Percentiles rank a stretch among this genome's conserved stretches.
Evolutionary conservation across 768 basidiomycete genomes (phyloP).

Genomic region (Coprinopsis strossmayeri): DNA sequence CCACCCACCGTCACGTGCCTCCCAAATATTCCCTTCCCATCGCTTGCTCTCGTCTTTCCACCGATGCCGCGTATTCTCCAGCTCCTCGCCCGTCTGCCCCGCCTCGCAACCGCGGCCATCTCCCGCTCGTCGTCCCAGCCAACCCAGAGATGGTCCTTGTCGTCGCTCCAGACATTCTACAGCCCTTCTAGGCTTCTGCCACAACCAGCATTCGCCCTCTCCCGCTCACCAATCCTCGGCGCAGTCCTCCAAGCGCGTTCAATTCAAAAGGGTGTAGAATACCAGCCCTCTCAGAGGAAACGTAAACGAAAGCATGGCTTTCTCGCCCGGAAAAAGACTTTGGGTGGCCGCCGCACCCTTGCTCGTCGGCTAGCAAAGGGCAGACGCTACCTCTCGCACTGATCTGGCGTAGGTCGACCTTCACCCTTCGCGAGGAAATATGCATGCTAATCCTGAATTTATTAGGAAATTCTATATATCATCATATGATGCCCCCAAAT

Average conservation of each 20-base stretch:
- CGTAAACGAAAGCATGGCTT: conserved; percentile 93
- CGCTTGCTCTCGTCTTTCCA: neutral
- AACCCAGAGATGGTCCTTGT: conserved; percentile 12
- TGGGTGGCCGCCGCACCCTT: conserved; percentile 68
- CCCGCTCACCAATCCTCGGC: conserved; percentile 29
- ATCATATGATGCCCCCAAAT: neutral
- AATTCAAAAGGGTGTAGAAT: conserved; percentile 76
- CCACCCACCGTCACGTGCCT: conserved; percentile 7
- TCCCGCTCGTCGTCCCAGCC: conserved; percentile 18
- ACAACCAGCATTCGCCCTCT: conserved; percentile 17
- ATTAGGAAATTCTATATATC: neutral
- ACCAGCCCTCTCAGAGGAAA: conserved; percentile 93
- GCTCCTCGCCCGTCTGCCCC: conserved; percentile 29
- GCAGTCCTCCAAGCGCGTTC: conserved; percentile 53
- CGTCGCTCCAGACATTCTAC: conserved; percentile 7
- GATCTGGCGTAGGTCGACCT: conserved; percentile 10
- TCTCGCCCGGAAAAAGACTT: conserved; percentile 63
- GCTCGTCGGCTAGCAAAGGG: conserved; percentile 67
- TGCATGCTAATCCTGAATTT: too few species aligned
- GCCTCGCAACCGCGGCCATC: conserved; percentile 28
- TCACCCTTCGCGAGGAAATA: too few species aligned
- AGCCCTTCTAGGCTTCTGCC: conserved; percentile 11
- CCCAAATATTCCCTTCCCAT: neutral
- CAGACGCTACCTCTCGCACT: conserved; percentile 78
- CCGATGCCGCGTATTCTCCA: conserved; percentile 40